Evolutionary conservation across 2,329 filamentous ascomycete species (phyloP).

Genomic region (Sarocladium strictum): DNA sequence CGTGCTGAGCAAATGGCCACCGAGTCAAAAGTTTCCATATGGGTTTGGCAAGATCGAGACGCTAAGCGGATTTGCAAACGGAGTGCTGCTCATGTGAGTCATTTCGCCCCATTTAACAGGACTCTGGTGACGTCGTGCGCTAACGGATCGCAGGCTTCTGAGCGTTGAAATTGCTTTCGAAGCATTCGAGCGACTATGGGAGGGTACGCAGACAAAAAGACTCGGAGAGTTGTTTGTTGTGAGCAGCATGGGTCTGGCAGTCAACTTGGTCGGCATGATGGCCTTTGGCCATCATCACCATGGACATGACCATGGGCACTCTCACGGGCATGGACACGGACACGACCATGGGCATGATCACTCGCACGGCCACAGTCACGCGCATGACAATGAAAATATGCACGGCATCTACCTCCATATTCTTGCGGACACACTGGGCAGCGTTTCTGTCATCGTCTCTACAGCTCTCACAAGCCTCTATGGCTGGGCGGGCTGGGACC

Average conservation of each 20-base stretch:
- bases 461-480: slow-evolving; percentile 82
- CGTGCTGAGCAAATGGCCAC: slow-evolving; percentile 95
- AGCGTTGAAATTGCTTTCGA: slow-evolving; percentile 96
- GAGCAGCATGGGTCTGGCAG: slow-evolving; percentile 75
- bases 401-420: slow-evolving; percentile 94
- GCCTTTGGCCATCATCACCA: slow-evolving; percentile 67
- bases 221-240: slow-evolving; percentile 84
- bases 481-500: slow-evolving; percentile 92
- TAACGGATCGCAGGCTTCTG: slow-evolving; percentile 58
- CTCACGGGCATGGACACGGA: slow-evolving; percentile 41
- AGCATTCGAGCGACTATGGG: slow-evolving; percentile 79
- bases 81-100: slow-evolving; percentile 80
- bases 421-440: slow-evolving; percentile 88
- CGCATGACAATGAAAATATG: slow-evolving; percentile 96
- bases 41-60: slow-evolving; percentile 97
- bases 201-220: slow-evolving; percentile 77
- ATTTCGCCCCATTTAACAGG: neutral
- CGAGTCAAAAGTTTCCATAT: slow-evolving; percentile 83
- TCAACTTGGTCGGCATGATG: slow-evolving; percentile 89
- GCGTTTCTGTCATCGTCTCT: slow-evolving; percentile 87
- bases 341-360: slow-evolving; percentile 41
- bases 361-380: slow-evolving; percentile 28
- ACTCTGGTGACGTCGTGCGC: slow-evolving; percentile 9
- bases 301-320: slow-evolving; percentile 34
- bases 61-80: slow-evolving; percentile 91